Evolutionary conservation across 1,284 basidiomycete genomes (phyloP), one percentile per base, ranked within the genome.

Genomic region (Fomitopsis palustris): DNA sequence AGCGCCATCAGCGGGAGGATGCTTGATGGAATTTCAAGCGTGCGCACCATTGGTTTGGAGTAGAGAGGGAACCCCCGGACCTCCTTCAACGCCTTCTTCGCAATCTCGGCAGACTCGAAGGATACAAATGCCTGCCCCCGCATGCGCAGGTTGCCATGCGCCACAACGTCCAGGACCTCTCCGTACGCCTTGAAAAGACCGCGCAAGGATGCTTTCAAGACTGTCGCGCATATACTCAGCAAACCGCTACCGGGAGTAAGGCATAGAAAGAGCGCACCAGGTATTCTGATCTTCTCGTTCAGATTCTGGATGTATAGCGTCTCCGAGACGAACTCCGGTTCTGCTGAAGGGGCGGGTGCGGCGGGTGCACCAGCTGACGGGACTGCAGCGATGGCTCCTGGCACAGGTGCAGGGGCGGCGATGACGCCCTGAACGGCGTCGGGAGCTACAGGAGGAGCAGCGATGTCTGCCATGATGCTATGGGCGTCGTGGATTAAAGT

Each of bases 71-170:
- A 98, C 53, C 94, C 88, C 59, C 88, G 84, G 39, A 98, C 95
- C 73, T 99, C 96, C 75, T 86, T 91, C 81, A 92, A 81, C 5
- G 96, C 96, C 73, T 90, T 92, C 69, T 84, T 83, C 33, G 96
- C 96, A 56, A 85, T 83, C 60, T 96, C 90, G 55, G 86, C 80
- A 54, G 87, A 86, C 61, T 83, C 82, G 73, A 99, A 97, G 33
- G 93, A 94, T 19, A 99, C 92, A 70, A 99, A 99, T 5, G 96
- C 96, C 77, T 99, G 96, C 12, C 96, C 96, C 42, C 97, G 84
- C 97, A 99, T 99, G 35, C 96, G 86, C 61, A 98, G 75, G 77
- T 98, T 98, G 57, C 81, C 77, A 74, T 99, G 96, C 6, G 96
- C 95, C 8, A 95, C 89, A 17, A 99, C 92, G 67, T 95, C 94